A percentile compares a stretch with the other conserved stretches of the same genome.
These are phyloP conservation scores for Melastoma candidum DNA, from an alignment of 441 rosid genomes.

Conservation along the genomic window DNA sequence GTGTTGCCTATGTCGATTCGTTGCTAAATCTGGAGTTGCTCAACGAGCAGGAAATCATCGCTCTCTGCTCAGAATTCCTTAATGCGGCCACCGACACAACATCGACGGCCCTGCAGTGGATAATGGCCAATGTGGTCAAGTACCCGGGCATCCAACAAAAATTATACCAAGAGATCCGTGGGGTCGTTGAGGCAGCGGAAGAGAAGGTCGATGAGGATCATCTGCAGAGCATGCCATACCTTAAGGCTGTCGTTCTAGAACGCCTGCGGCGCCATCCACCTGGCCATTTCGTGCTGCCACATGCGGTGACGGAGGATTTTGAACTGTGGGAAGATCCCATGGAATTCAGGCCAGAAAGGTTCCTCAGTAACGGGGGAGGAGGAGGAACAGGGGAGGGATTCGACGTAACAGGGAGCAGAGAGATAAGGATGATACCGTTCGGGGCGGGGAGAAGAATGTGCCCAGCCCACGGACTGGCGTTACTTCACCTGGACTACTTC, in stretches of 20 bases:
- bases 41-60: neutral
- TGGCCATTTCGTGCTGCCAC: slow-evolving; percentile 1
- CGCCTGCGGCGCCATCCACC: slow-evolving; percentile 11
- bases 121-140: slow-evolving; percentile 7
- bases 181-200: neutral
- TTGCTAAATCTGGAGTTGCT: slow-evolving; percentile 5
- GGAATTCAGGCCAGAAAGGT: neutral
- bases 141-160: neutral
- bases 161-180: slow-evolving; percentile 1
- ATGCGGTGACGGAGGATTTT: slow-evolving; percentile 1
- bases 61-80: slow-evolving; percentile 5
- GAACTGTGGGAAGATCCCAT: slow-evolving; percentile 9
- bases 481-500: slow-evolving; percentile 7
- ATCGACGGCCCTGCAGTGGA: slow-evolving; percentile 5
- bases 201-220: slow-evolving; percentile 3
- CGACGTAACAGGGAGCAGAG: slow-evolving; percentile 6
- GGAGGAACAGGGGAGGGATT: neutral
- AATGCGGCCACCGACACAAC: slow-evolving; percentile 1
- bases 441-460: slow-evolving; percentile 8
- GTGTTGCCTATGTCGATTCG: slow-evolving; percentile 6
- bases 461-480: slow-evolving; percentile 1
- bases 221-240: slow-evolving; percentile 3
- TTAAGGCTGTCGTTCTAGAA: slow-evolving; percentile 8
- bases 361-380: neutral
- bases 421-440: slow-evolving; percentile 12